Percentiles rank a stretch among this genome's conserved stretches.
Conservation (phyloP, 257 asterid species). For the Salvia hispanica region DNA sequence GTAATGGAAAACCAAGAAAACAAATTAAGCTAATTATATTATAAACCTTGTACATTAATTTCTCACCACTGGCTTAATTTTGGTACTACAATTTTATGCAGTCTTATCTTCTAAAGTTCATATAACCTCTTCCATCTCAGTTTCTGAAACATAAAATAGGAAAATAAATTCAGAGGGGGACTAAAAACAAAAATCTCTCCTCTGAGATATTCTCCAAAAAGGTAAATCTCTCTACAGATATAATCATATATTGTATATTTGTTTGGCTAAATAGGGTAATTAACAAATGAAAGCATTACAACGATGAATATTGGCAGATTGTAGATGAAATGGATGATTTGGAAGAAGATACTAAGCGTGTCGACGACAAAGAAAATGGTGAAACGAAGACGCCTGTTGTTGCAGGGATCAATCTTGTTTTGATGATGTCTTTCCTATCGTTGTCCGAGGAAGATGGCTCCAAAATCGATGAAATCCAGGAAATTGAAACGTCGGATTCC, state of each 20-base stretch:
- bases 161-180: conserved; percentile 14
- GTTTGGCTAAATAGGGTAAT: background rate
- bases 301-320: no score
- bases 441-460: conserved; percentile 30
- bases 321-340: background rate
- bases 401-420: conserved; percentile 49
- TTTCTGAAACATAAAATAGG: conserved; percentile 13
- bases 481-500: background rate
- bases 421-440: conserved; percentile 48
- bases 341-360: conserved; percentile 18
- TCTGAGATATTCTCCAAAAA: background rate
- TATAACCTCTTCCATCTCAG: background rate
- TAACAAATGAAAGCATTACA: no score
- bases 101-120: background rate
- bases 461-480: conserved; percentile 17
- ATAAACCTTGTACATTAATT: background rate
- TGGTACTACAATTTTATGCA: conserved; percentile 25
- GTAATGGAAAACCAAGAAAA: conserved; percentile 24
- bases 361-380: conserved; percentile 15
- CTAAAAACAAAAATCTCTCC: conserved; percentile 10
- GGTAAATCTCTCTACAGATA: no score
- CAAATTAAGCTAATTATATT: background rate
- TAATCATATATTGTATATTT: background rate
- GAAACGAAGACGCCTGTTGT: conserved; percentile 25
- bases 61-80: conserved; percentile 14